Evolutionary conservation across 257 asterid genomes (phyloP).

Genomic region (Lycium barbarum): DNA sequence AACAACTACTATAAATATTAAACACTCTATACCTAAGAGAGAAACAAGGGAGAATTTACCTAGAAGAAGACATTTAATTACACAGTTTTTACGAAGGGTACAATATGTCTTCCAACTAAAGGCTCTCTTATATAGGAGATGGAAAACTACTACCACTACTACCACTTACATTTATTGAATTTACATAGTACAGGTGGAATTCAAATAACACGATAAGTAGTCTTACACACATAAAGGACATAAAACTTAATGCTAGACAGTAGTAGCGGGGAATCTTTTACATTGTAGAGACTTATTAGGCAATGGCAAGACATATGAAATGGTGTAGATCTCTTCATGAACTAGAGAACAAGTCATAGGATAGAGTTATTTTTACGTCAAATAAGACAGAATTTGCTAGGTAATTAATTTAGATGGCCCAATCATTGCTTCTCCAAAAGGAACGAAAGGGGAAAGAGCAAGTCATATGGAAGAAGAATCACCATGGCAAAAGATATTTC

Average conservation of each 20-base stretch:
- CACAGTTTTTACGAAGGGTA: not conserved
- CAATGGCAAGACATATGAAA: not conserved
- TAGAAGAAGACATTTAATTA: not conserved
- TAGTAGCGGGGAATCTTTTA: not conserved
- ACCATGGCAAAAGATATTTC: no score
- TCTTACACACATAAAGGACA: not conserved
- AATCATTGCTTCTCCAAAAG: no score
- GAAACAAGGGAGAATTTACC: not conserved
- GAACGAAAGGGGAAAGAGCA: no score
- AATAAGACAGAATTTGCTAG: not conserved
- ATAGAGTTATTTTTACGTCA: not conserved
- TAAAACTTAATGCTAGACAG: not conserved
- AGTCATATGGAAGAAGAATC: no score
- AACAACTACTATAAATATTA: not conserved
- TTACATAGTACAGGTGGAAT: not conserved
- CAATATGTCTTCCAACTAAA: not conserved
- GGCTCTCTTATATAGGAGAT: not conserved
- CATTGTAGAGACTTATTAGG: not conserved
- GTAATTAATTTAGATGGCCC: no score
- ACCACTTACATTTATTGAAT: not conserved
- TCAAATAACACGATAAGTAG: not conserved
- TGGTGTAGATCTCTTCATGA: not conserved
- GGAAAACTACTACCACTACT: not conserved
- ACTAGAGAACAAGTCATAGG: not conserved
- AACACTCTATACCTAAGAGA: no score